phyloP scores from a whole-genome alignment of 2,329 filamentous ascomycete genomes.

The Penicillium sp. region DNA sequence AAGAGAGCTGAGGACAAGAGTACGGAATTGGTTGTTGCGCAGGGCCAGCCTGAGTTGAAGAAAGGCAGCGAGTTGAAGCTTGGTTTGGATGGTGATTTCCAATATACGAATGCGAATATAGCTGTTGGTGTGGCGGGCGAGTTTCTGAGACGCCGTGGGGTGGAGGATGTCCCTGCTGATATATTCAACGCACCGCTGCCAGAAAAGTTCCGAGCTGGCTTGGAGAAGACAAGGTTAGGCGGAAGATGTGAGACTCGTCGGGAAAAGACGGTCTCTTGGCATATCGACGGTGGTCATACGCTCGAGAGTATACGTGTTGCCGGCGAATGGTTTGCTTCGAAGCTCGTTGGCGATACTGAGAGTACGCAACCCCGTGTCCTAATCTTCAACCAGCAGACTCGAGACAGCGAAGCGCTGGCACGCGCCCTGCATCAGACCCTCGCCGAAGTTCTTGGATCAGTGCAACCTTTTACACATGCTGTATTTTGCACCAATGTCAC shows the following conservation, averaged over 20 bases:
- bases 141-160: constrained; percentile 34
- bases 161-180: constrained; percentile 33
- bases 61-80: constrained; percentile 47
- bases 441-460: constrained; percentile 33
- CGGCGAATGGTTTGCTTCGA: constrained; percentile 68
- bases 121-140: constrained; percentile 50
- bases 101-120: constrained; percentile 60
- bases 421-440: constrained; percentile 59
- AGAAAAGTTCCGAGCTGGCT: constrained; percentile 58
- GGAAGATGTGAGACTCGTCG: constrained; percentile 72
- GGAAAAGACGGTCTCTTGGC: constrained; percentile 63
- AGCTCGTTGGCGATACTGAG: constrained; percentile 37
- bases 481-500: constrained; percentile 79
- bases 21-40: constrained; percentile 47
- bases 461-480: constrained; percentile 62
- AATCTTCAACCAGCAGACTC: constrained; percentile 90
- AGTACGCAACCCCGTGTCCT: constrained; percentile 54
- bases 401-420: constrained; percentile 67
- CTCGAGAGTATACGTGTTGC: constrained; percentile 74
- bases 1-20: constrained; percentile 51
- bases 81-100: constrained; percentile 59
- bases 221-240: constrained; percentile 64
- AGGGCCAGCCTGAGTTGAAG: constrained; percentile 44
- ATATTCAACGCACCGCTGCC: constrained; percentile 49
- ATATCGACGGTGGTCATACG: constrained; percentile 85